Conservation (phyloP, 257 asterid genomes). For the Eustoma russellianum region DNA sequence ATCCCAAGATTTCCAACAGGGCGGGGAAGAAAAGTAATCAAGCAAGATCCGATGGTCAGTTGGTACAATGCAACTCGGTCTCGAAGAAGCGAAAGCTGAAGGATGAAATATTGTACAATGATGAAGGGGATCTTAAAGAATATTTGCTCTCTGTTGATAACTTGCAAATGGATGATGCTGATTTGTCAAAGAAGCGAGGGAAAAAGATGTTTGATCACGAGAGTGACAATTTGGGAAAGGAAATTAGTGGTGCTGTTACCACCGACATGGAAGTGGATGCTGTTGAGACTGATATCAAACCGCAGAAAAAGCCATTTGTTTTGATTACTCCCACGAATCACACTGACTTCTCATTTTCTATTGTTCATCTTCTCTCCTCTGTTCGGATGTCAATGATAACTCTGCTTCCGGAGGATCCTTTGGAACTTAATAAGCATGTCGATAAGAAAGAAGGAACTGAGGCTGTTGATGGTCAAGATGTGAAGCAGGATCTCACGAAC, state of each 20-base stretch:
- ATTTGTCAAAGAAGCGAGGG: conserved; percentile 53
- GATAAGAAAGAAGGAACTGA: conserved; percentile 40
- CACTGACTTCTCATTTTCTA: conserved; percentile 82
- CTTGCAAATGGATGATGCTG: conserved; percentile 37
- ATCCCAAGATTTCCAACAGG: conserved; percentile 46
- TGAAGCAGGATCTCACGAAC: conserved; percentile 31
- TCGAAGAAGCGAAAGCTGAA: conserved; percentile 68
- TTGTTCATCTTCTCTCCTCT: conserved; percentile 93
- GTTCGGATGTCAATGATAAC: conserved; percentile 83
- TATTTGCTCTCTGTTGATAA: conserved; percentile 37
- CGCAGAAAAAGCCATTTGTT: conserved; percentile 64
- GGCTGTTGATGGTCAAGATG: conserved; percentile 35
- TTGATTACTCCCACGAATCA: conserved; percentile 83
- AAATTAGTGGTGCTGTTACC: conserved; percentile 39
- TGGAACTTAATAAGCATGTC: conserved; percentile 32
- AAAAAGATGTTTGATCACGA: conserved; percentile 48
- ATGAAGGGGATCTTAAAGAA: conserved; percentile 35
- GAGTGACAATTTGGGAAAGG: conserved; percentile 35
- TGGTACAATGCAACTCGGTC: conserved; percentile 57
- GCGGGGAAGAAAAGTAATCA: conserved; percentile 55
- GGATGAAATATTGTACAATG: conserved; percentile 39
- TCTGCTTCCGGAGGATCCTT: conserved; percentile 62
- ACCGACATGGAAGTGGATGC: conserved; percentile 44
- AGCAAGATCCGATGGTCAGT: conserved; percentile 47
- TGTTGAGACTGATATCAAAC: conserved; percentile 50